Base-by-base conservation (phyloP, 192 early-diverging fungal species). In the Chytriomyces sp. region DNA sequence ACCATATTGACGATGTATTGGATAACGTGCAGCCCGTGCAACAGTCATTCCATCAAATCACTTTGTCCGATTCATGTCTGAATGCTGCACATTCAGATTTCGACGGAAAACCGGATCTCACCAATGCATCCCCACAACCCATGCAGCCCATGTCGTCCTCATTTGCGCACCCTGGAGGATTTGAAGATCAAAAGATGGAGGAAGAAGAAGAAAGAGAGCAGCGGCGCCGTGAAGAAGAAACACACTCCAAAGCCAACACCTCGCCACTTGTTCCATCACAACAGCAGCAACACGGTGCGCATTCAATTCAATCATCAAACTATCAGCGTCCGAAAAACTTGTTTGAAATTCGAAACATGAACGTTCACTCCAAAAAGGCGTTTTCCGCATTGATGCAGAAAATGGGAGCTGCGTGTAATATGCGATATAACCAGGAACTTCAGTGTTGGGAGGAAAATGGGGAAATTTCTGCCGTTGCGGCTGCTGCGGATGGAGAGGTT, bases 391-490 rank as follows among this genome's bases (percentile, higher is more conserved):
- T 80, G 60, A 69, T 82, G 57, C 75, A 75, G 44, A 72, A 77
- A 60, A 78, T 82, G 53, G 81, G 77, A 5, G 75, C 64, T 0
- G n/a, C 57, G 43, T 79, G 75, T 23, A 72, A 79, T 8, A 82
- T 82, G 81, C 45, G 45, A 9, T 82, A 53, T 46, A 79, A 79
- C 46, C 45, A 67, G 53, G 81, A 76, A 53, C 68, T 57, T 48
- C 49, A 66, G 46, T 72, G 73, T 63, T 82, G 81, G 81, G 23
- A 18, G 57, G 23, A 18, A 60, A 78, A 79, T 43, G 79, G 64
- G 46, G 11, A 20, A 5, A 28, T 18, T 6, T 20, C 64, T 20
- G 64, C 13, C 2, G 11, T 13, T 20, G 64, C 13, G 13, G 11
- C 64, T 35, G 35, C 35, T 35, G 35, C 35, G 35, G 35, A 35